Conservation (phyloP, 129 eudicot species). For the Logfia minima region DNA sequence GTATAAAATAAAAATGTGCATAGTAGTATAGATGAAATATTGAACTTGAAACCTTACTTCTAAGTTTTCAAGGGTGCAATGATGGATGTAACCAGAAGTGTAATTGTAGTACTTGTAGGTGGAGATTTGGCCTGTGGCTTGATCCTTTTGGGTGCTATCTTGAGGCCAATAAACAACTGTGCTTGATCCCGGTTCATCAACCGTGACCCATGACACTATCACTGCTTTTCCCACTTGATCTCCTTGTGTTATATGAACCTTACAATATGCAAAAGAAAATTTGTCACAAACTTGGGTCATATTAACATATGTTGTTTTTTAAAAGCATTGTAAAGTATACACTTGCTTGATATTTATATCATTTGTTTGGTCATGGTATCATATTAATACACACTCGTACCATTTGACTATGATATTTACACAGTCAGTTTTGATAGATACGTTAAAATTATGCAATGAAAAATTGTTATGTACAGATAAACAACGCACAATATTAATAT, state of each 20-base stretch:
- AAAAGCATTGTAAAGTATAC: no score
- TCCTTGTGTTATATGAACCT: slow-evolving; percentile 97
- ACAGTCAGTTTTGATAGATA: no score
- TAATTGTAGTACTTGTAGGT: slow-evolving; percentile 67
- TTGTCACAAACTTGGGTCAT: neutral
- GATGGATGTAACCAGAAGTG: slow-evolving; percentile 87
- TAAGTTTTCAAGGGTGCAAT: slow-evolving; percentile 62
- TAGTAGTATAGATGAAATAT: neutral
- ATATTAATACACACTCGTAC: no score
- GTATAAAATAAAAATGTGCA: neutral
- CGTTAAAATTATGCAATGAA: no score
- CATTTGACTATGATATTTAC: no score
- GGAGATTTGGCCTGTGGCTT: slow-evolving; percentile 49
- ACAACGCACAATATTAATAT: no score
- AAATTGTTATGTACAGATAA: no score
- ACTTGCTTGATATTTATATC: no score
- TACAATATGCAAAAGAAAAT: neutral
- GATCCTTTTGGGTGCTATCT: slow-evolving; percentile 37
- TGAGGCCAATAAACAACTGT: slow-evolving; percentile 58
- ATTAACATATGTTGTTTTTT: neutral
- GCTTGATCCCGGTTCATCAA: slow-evolving; percentile 75
- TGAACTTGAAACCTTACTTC: slow-evolving; percentile 38
- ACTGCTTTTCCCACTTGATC: slow-evolving; percentile 78
- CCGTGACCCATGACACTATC: slow-evolving; percentile 89
- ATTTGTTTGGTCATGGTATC: no score